phyloP scores from a whole-genome alignment of 352 stramenopile species.

The Achlya hypogyna region DNA sequence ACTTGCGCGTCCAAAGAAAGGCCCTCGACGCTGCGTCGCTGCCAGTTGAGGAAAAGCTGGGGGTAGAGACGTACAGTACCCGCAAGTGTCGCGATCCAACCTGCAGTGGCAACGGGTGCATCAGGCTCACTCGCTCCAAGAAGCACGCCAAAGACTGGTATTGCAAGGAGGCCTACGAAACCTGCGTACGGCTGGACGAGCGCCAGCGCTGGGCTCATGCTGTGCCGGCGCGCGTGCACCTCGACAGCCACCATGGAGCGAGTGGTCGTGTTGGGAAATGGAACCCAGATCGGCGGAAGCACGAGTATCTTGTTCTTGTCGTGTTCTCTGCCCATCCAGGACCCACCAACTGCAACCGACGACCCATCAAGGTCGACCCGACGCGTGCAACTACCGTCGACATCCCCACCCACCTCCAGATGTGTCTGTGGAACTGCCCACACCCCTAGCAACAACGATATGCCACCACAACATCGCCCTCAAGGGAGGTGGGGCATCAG shows the following conservation, averaged over 20 bases:
- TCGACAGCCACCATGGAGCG: not conserved
- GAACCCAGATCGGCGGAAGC: not conserved
- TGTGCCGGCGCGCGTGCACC: not conserved
- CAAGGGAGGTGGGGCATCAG: too few relatives aligned
- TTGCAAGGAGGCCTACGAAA: constrained; percentile 33
- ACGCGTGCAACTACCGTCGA: too few relatives aligned
- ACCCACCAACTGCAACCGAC: not conserved
- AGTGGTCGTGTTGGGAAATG: not conserved
- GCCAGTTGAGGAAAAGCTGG: constrained; percentile 90
- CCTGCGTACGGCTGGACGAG: constrained; percentile 7
- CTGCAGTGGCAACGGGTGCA: constrained; percentile 73
- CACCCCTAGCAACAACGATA: too few relatives aligned
- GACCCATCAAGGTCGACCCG: too few relatives aligned
- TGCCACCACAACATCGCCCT: too few relatives aligned
- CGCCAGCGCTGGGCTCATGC: not conserved
- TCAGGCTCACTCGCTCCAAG: constrained; percentile 64
- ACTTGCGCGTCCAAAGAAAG: constrained; percentile 90
- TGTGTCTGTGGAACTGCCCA: too few relatives aligned
- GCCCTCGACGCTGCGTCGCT: constrained; percentile 80
- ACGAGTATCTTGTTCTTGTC: not conserved
- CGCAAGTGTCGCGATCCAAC: constrained; percentile 87
- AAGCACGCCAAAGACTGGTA: constrained; percentile 43
- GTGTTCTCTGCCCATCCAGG: not conserved
- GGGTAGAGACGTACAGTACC: constrained; percentile 88
- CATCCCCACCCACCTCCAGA: too few relatives aligned